Base-by-base conservation (phyloP, 1,284 basidiomycete genomes). In the Quambalaria eucalypti region DNA sequence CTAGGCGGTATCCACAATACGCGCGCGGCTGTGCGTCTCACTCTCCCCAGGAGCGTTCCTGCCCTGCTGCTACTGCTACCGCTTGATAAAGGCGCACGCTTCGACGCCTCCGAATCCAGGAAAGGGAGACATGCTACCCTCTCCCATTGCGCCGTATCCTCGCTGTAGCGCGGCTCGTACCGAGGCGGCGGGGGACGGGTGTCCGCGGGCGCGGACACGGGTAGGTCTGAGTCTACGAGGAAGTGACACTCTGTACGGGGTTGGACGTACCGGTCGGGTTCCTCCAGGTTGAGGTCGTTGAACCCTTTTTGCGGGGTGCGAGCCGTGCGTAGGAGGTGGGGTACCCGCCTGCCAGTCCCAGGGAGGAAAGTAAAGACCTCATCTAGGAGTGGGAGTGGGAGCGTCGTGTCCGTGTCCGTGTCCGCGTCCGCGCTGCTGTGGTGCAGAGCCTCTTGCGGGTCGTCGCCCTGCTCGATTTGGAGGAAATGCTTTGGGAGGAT, bases 271-370 rank as follows among this genome's bases (percentile, higher is more conserved):
- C 85, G 85, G 51, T 84, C 84, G 0, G 76, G 68, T 66, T 88
- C 87, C 69, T 91, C 87, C 64, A 79, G 78, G 77, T 98, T 98
- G 52, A 87, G 76, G 68, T 95, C 90, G 76, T 99, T 99, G 77
- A 93, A 81, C 28, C 84, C 84, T 1, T 77, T 60, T 0, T 85
- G 85, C 4, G 84, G 77, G 19, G 79, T 77, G 48, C 83, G 81
- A 9, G 87, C 92, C 60, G 85, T 85, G 0, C 25, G 12, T 0
- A 29, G 31, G 28, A 23, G 9, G 25, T 16, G 10, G 10, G 23
- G 50, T n/a, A n/a, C n/a, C n/a, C n/a, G n/a, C n/a, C n/a, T n/a
- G n/a, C n/a, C n/a, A n/a, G n/a, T n/a, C n/a, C n/a, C n/a, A n/a
- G n/a, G n/a, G n/a, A n/a, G n/a, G n/a, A n/a, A n/a, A n/a, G n/a